These are phyloP conservation scores for Zygoascus biomembranicola DNA, from an alignment of 805 yeast genomes.

Conservation along the genomic window DNA sequence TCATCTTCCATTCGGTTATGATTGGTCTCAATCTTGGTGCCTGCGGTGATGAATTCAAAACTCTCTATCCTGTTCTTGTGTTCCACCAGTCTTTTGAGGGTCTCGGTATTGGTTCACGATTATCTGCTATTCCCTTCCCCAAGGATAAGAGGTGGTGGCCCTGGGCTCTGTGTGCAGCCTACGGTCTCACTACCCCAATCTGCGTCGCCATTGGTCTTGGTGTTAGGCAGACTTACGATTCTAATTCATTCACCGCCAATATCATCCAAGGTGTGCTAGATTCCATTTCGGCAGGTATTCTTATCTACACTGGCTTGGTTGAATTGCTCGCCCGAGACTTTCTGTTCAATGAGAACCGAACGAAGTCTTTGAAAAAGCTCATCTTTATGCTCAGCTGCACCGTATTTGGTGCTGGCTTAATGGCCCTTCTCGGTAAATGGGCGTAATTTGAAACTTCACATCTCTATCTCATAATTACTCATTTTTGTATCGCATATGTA, in stretches of 20 bases:
- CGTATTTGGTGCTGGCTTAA: constrained; percentile 54
- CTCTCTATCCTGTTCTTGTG: constrained; percentile 55
- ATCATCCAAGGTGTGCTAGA: constrained; percentile 60
- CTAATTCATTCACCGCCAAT: constrained; percentile 44
- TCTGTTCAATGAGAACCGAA: constrained; percentile 36
- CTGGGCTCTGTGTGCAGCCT: constrained; percentile 41
- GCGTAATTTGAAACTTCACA: constrained; percentile 35
- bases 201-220: constrained; percentile 71
- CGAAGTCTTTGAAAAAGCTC: constrained; percentile 36
- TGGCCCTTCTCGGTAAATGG: constrained; percentile 75
- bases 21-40: constrained; percentile 63
- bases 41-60: constrained; percentile 53
- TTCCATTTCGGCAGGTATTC: constrained; percentile 62
- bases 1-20: constrained; percentile 66
- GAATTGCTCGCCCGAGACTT: constrained; percentile 72
- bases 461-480: too few relatives aligned
- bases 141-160: constrained; percentile 39
- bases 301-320: constrained; percentile 64
- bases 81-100: constrained; percentile 80
- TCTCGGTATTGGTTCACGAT: constrained; percentile 66
- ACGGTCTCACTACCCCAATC: constrained; percentile 57
- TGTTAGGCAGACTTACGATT: constrained; percentile 49
- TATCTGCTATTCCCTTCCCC: constrained; percentile 54
- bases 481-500: too few relatives aligned
- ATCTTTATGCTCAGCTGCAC: constrained; percentile 34